These are phyloP conservation scores for Boeremia exigua DNA, from an alignment of 2,329 filamentous ascomycete species.

Conservation along the genomic window DNA sequence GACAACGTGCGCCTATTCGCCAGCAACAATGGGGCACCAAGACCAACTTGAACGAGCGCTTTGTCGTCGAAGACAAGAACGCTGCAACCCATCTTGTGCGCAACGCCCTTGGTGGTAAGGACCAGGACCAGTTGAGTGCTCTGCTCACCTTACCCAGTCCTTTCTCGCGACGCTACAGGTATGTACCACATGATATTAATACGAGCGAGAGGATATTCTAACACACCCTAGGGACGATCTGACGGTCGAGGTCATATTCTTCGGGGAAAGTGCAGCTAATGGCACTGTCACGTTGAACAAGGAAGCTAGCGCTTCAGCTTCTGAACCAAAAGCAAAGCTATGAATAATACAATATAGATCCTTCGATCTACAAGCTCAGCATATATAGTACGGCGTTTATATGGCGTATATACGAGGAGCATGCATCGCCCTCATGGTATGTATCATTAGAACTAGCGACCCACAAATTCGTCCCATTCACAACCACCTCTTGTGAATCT, in stretches of 20 bases:
- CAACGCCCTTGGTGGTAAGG: slow-evolving; percentile 91
- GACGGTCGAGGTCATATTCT: slow-evolving; percentile 98
- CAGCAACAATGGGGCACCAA: slow-evolving; percentile 90
- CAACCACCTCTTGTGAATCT: neutral
- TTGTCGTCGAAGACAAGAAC: slow-evolving; percentile 93
- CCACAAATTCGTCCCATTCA: neutral
- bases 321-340: slow-evolving; percentile 57
- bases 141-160: slow-evolving; percentile 89
- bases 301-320: slow-evolving; percentile 75
- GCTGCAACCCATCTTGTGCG: slow-evolving; percentile 93
- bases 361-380: neutral
- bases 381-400: slow-evolving; percentile 12
- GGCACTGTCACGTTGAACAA: slow-evolving; percentile 83
- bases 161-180: slow-evolving; percentile 90
- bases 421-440: neutral
- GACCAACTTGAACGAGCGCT: slow-evolving; percentile 75
- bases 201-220: neutral
- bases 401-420: slow-evolving; percentile 9
- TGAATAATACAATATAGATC: slow-evolving; percentile 28
- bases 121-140: slow-evolving; percentile 91
- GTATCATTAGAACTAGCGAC: slow-evolving; percentile 4
- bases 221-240: slow-evolving; percentile 75
- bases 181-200: slow-evolving; percentile 35
- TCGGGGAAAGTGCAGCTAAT: slow-evolving; percentile 78
- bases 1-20: slow-evolving; percentile 86